A percentile compares a stretch with the other conserved stretches of the same genome.
Conservation (phyloP, 352 stramenopile species). For the Pythium insidiosum region DNA sequence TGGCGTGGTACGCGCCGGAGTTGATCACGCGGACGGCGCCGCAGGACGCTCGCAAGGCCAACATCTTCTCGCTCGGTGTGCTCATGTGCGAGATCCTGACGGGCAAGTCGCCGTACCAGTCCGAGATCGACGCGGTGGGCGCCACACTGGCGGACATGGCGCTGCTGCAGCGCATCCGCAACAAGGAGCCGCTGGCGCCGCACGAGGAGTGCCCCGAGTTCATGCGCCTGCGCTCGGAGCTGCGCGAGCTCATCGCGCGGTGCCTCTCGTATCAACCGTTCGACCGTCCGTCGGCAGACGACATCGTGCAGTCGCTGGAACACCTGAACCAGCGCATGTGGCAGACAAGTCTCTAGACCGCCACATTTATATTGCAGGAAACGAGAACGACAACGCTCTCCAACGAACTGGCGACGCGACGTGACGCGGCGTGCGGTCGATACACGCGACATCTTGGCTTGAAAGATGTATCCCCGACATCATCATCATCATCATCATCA, state of each 20-base stretch:
- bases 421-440: no score
- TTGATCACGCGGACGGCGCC: constrained; percentile 10
- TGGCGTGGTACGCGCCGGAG: constrained; percentile 19
- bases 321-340: constrained; percentile 12
- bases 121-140: constrained; percentile 11
- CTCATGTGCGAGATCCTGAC: constrained; percentile 24
- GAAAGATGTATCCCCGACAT: neutral
- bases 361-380: no score
- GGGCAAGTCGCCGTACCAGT: constrained; percentile 17
- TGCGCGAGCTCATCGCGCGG: constrained; percentile 13
- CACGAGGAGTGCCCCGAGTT: constrained; percentile 18
- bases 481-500: neutral
- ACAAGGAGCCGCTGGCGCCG: constrained; percentile 10
- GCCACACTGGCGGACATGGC: constrained; percentile 13
- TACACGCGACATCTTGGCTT: no score
- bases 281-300: constrained; percentile 11
- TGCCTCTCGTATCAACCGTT: constrained; percentile 15
- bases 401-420: no score
- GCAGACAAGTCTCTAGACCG: constrained; percentile 10
- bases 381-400: no score
- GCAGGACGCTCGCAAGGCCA: constrained; percentile 15
- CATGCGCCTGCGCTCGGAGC: constrained; percentile 5
- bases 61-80: constrained; percentile 23
- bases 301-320: constrained; percentile 11
- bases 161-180: constrained; percentile 11